Evolutionary conservation across 306 rosid genomes (phyloP), one percentile per base, ranked within the genome.

Genomic region (Quercus engelmannii): DNA sequence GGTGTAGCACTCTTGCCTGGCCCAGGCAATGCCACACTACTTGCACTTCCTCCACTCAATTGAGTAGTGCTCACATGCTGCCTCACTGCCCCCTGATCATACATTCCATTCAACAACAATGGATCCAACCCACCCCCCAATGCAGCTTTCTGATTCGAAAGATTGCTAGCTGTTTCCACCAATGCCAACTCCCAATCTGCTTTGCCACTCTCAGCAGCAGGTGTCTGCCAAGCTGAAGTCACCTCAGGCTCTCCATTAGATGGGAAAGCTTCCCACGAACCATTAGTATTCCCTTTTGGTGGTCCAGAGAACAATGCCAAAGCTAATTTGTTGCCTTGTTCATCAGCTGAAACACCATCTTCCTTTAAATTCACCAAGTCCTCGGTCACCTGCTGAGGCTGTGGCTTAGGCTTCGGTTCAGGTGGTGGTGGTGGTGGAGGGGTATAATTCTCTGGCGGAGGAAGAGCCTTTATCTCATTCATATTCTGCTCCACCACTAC

Each of bases 131-230:
- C 96, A 38, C 98, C 98, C 6, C 81, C 97, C 86, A 94, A 78
- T 62, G 83, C 86, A 54, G 92, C 91, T 69, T 90, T 94, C 78
- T 91, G 97, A 76, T 68, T 94, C 0, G 91, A 83, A 52, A 94
- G 76, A 69, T 88, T 91, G 71, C 93, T 86, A 67, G 43, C 82
- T 1, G 90, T 51, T 73, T 94, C 97, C 15, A 84, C 97, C 91
- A 94, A 82, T 79, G 93, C 88, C 85, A 94, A 56, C 78, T 94
- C 98, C 98, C 97, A 94, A 69, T 91, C 94, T 25, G 91, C 91
- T 88, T 88, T 92, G 14, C 97, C 96, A 13, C 17, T 78, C 74
- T 92, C 93, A 18, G 94, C 97, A 43, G 93, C 97, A 0, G 92
- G 93, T 46, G 86, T 87, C 76, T 91, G 90, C 97, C 98, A 92